Percentiles rank a stretch among this genome's conserved stretches.
Conservation (phyloP, 129 eudicot genomes). For the Glebionis coronaria region DNA sequence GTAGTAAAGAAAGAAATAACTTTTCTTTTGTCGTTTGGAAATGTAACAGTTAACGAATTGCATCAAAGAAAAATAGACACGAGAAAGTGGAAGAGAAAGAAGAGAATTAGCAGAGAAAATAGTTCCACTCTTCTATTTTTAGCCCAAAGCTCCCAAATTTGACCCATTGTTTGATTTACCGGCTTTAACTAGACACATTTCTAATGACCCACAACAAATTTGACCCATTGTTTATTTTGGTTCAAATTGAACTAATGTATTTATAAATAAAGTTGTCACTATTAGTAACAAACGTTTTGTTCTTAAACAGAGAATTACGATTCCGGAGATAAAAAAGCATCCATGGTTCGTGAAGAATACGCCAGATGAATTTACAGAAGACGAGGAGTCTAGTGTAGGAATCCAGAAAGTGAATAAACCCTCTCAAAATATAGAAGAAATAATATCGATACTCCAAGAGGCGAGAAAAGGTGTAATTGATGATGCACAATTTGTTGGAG, state of each 20-base stretch:
- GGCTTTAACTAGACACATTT: too few species aligned
- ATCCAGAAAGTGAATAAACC: conserved; percentile 22
- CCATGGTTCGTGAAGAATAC: conserved; percentile 74
- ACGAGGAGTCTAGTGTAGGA: conserved; percentile 33
- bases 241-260: background rate
- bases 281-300: background rate
- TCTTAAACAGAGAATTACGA: conserved; percentile 60
- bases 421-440: conserved; percentile 57
- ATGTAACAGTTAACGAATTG: too few species aligned
- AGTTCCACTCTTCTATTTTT: too few species aligned
- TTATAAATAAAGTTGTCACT: background rate
- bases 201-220: too few species aligned
- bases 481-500: conserved; percentile 46
- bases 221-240: too few species aligned
- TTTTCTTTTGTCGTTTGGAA: too few species aligned
- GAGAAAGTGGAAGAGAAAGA: too few species aligned
- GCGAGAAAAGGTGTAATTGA: conserved; percentile 46
- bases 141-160: too few species aligned
- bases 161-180: too few species aligned
- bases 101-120: too few species aligned
- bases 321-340: conserved; percentile 66
- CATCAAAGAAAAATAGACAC: too few species aligned
- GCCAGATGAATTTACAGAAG: conserved; percentile 41
- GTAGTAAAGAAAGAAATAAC: too few species aligned
- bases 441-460: conserved; percentile 55